Percentiles rank a stretch among this genome's conserved stretches.
These are phyloP conservation scores for Phytophthora quininea DNA, from an alignment of 352 stramenopile species.

Conservation along the genomic window DNA sequence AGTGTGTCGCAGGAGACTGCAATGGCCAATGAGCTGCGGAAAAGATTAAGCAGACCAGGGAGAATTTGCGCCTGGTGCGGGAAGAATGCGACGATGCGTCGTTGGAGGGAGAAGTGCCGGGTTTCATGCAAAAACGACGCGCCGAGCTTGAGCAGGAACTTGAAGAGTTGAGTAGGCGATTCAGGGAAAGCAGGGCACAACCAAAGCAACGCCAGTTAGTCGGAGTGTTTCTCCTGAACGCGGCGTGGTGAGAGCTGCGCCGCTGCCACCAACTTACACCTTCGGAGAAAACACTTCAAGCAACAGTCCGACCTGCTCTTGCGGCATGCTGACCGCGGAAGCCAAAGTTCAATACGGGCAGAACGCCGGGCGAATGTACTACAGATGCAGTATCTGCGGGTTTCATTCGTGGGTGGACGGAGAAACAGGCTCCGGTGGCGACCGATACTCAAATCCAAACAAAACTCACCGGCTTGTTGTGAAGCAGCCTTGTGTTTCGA, in stretches of 20 bases:
- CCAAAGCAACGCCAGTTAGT: slow-evolving; percentile 21
- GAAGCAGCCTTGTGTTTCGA: slow-evolving; percentile 48
- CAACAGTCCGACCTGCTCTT: slow-evolving; percentile 54
- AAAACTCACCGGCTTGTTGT: slow-evolving; percentile 18
- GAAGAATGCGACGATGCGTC: slow-evolving; percentile 87
- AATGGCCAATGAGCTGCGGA: slow-evolving; percentile 38
- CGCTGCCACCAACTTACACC: slow-evolving; percentile 13
- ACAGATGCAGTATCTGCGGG: slow-evolving; percentile 73
- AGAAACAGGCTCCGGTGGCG: slow-evolving; percentile 15
- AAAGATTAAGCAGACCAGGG: slow-evolving; percentile 68
- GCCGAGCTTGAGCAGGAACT: slow-evolving; percentile 64
- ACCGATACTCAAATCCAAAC: slow-evolving; percentile 13
- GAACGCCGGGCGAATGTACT: slow-evolving; percentile 73
- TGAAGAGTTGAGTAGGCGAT: slow-evolving; percentile 61
- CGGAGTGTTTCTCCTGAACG: slow-evolving; percentile 22
- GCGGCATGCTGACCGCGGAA: slow-evolving; percentile 62
- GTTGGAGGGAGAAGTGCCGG: slow-evolving; percentile 74
- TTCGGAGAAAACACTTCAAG: slow-evolving; percentile 12
- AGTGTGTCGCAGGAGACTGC: slow-evolving; percentile 26
- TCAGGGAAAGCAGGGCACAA: slow-evolving; percentile 56
- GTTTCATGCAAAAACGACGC: slow-evolving; percentile 50
- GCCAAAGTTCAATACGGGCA: slow-evolving; percentile 67
- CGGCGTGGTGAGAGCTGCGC: slow-evolving; percentile 7
- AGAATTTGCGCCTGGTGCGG: slow-evolving; percentile 65
- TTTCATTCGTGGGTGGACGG: slow-evolving; percentile 76